These are phyloP conservation scores for Gossypium schwendimanii DNA, from an alignment of 441 rosid genomes.

Conservation along the genomic window DNA sequence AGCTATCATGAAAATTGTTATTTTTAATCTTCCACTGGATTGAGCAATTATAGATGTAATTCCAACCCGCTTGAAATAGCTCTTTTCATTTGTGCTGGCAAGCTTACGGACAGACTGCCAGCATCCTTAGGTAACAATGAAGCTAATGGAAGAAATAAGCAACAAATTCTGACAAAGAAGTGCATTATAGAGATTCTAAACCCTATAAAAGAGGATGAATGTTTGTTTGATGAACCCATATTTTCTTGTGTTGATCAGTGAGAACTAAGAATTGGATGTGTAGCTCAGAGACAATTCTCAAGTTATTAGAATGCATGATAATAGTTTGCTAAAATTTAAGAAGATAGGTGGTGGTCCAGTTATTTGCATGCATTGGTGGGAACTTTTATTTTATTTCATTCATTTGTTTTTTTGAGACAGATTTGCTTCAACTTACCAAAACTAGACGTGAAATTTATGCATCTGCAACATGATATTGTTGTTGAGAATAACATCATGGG, in stretches of 20 bases:
- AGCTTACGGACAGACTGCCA: background rate
- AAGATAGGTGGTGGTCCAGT: background rate
- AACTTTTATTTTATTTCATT: conserved; percentile 2
- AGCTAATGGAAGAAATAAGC: background rate
- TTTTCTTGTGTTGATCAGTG: background rate
- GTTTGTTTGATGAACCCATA: background rate
- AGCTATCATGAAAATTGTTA: background rate
- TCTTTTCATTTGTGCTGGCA: background rate
- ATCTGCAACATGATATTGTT: conserved; percentile 56
- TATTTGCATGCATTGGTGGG: background rate
- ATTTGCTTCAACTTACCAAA: conserved; percentile 70
- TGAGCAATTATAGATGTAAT: background rate
- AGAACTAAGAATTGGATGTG: conserved; percentile 3
- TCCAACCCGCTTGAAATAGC: background rate
- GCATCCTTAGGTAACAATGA: background rate
- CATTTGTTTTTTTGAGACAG: conserved; percentile 35
- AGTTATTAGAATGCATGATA: background rate
- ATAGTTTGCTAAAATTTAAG: background rate
- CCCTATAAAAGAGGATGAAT: background rate
- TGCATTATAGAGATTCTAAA: conserved; percentile 3
- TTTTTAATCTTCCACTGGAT: background rate
- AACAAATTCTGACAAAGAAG: background rate
- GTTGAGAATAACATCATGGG: conserved; percentile 84
- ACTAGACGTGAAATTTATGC: conserved; percentile 72
- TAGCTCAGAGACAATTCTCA: background rate